Evolutionary conservation across 2,329 filamentous ascomycete species (phyloP), one percentile per base, ranked within the genome.

Genomic region (Colletotrichum sp.): DNA sequence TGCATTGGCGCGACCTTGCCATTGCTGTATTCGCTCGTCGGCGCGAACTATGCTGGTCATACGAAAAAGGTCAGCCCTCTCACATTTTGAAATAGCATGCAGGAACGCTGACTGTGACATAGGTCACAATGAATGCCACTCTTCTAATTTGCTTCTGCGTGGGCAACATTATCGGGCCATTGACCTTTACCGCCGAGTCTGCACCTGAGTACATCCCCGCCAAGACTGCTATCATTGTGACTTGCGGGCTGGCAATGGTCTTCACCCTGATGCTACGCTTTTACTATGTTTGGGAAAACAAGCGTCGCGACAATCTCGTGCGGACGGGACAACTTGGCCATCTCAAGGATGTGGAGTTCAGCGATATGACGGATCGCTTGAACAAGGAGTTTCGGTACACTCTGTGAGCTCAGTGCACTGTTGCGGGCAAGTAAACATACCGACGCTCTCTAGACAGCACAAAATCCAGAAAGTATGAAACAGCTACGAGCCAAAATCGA

Each of bases 1-100:
- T 94, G 93, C 81, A 85, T 94, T 10, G 94, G 92, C 74, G 92
- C 91, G 1, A 90, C 89, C 2, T 93, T 93, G 78, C 92, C 92
- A 0, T 84, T 95, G 8, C 89, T 94, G 34, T 90, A 94, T 0
- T 89, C 91, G 0, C 94, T 93, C 92, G 92, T 94, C 70, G 88
- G 94, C 8, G 91, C 90, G 9, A 95, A 95, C 82, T 94, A 92
- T 0, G 93, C 88, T 0, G 93, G 93, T 9, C 90, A 89, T 15
- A 94, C 92, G 4, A 94, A 95, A 83, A 93, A 93, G 80, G 72
- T 67, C 13, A 26, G 59, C 15, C 8, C 13, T 16, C 6, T 16
- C 12, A 10, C 15, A 12, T 4, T 10, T 8, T 16, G 2, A 21
- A 67, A 18, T 24, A 2, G 10, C 30, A 34, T 32, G 8, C 13